Base-by-base conservation (phyloP, 495 filamentous ascomycete genomes). In the Tuber indicum region DNA sequence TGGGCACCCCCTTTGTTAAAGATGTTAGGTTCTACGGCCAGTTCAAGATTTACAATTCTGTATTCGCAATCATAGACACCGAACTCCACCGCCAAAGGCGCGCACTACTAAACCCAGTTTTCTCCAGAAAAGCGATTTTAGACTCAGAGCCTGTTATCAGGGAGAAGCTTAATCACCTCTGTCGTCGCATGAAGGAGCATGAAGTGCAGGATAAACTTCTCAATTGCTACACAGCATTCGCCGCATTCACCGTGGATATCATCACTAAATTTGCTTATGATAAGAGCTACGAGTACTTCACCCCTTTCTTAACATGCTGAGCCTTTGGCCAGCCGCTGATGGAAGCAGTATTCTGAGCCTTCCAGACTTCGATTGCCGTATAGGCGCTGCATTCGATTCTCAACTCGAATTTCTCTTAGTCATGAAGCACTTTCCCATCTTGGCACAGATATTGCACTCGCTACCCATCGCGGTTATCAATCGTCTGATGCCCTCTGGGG, bases 211-310 rank as follows among this genome's bases (percentile, higher is more conserved):
- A 66, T 62, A 49, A 45, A 26, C 8, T 45, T 8, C 47, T 78
- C 16, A 44, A 76, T 44, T 74, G 75, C 45, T 47, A 74, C 41
- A 44, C 47, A 12, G 85, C 78, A 62, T 83, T 85, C 78, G 75
- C 82, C 42, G 83, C 84, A 42, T 52, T 87, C 9, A 84, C 86
- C n/a, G 81, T 82, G 32, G 87, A 88, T 74, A 81, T 87, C 69
- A 84, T 87, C 46, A 86, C 84, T 39, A 84, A 86, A 74, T 88
- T 87, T 76, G 81, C 84, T 1, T 87, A 88, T 72, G 84, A 81
- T 39, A 76, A 82, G 70, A 81, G 82, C 73, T 84, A 84, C 43
- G 70, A 82, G 74, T 78, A 82, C 21, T 81, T 85, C 12, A 69
- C 23, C 19, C 19, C 32, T 66, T 66, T 66, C 58, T 17, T 0